phyloP scores from a whole-genome alignment of 2,329 filamentous ascomycete species.

The Aspergillus cejpii region DNA sequence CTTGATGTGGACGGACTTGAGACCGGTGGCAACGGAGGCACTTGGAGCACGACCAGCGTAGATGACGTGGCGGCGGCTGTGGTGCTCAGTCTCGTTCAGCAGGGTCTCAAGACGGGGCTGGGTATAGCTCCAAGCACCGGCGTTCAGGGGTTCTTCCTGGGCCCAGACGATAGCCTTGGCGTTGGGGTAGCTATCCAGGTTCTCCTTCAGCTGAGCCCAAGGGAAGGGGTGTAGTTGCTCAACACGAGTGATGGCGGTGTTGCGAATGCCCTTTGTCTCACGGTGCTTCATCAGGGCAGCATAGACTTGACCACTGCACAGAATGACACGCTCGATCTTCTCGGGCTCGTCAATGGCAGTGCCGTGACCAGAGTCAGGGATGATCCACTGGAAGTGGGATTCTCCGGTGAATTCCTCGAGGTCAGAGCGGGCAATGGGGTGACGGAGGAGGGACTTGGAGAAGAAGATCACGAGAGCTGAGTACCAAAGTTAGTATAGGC shows the following conservation, averaged over 20 bases:
- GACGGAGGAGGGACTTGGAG: conserved; percentile 91
- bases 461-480: conserved; percentile 93
- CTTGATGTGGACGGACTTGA: conserved; percentile 81
- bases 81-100: conserved; percentile 81
- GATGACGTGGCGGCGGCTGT: conserved; percentile 93
- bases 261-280: conserved; percentile 74
- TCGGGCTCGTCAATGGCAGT: conserved; percentile 68
- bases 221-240: conserved; percentile 99
- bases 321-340: conserved; percentile 85
- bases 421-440: conserved; percentile 80
- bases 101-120: conserved; percentile 96
- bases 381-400: conserved; percentile 94
- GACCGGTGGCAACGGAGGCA: conserved; percentile 85
- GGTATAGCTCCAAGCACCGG: conserved; percentile 93
- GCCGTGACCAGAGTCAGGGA: conserved; percentile 80
- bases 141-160: conserved; percentile 96
- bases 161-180: conserved; percentile 96
- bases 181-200: conserved; percentile 94
- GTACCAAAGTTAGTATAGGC: conserved; percentile 13
- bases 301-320: conserved; percentile 94
- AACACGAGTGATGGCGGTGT: conserved; percentile 88
- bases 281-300: conserved; percentile 86
- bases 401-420: conserved; percentile 88
- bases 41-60: conserved; percentile 93
- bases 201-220: conserved; percentile 93